phyloP scores from a whole-genome alignment of 2,329 filamentous ascomycete genomes.

The Aspergillus glaucus region DNA sequence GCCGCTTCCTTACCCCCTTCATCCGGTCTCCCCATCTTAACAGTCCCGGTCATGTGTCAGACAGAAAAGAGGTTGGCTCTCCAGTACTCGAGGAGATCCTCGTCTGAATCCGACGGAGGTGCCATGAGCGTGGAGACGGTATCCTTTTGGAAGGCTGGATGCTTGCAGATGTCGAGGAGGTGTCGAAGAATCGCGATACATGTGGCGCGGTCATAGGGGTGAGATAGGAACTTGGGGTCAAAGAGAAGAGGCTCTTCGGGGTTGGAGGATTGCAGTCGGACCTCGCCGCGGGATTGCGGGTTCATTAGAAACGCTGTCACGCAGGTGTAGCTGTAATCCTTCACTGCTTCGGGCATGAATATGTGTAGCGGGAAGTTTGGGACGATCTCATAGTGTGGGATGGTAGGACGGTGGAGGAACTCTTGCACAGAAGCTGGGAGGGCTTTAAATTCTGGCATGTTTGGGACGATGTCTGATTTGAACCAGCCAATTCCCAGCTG shows the following conservation, averaged over 20 bases:
- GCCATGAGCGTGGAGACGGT: constrained; percentile 37
- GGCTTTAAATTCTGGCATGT: constrained; percentile 45
- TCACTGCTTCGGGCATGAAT: constrained; percentile 32
- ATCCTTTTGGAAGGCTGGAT: constrained; percentile 42
- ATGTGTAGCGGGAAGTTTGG: constrained; percentile 43
- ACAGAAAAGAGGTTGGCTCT: constrained; percentile 39
- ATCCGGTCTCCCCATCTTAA: constrained; percentile 47
- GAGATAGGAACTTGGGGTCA: constrained; percentile 48
- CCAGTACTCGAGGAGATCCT: constrained; percentile 48
- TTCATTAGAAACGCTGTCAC: constrained; percentile 49
- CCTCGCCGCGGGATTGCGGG: constrained; percentile 47
- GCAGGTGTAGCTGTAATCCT: constrained; percentile 38
- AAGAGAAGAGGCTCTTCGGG: constrained; percentile 47
- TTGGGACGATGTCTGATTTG: constrained; percentile 36
- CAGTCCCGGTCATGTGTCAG: constrained; percentile 54
- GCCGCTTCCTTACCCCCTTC: constrained; percentile 36
- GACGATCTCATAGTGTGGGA: constrained; percentile 54
- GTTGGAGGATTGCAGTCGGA: constrained; percentile 49
- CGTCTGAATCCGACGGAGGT: constrained; percentile 46
- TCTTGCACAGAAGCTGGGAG: constrained; percentile 41
- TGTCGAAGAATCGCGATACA: constrained; percentile 47
- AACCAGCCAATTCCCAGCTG: constrained; percentile 33
- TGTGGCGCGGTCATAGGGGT: constrained; percentile 50
- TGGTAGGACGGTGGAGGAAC: constrained; percentile 43
- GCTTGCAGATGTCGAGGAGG: constrained; percentile 36